A percentile compares a stretch with the other conserved stretches of the same genome.
Evolutionary conservation across 352 stramenopile genomes (phyloP).

Genomic region (Pythium biforme): DNA sequence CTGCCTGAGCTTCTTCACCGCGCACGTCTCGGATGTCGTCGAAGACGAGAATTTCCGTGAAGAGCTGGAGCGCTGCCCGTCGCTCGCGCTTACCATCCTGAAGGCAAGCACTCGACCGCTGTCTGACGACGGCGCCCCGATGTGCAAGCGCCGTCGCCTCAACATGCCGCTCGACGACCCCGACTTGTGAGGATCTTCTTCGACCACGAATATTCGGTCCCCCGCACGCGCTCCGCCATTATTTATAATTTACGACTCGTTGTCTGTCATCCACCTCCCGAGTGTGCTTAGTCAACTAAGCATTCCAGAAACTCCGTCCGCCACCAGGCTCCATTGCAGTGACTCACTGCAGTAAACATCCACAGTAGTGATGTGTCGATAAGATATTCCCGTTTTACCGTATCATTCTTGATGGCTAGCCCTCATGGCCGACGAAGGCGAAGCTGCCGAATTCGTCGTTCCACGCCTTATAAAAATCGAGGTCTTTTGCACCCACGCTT

Average conservation of each 20-base stretch:
- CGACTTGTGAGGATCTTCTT: constrained; percentile 44
- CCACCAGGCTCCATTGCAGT: not conserved
- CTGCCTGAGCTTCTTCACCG: constrained; percentile 76
- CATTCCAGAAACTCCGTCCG: not conserved
- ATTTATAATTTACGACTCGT: constrained; percentile 19
- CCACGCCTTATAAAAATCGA: constrained; percentile 92
- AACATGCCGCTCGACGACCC: constrained; percentile 82
- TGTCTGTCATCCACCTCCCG: not conserved
- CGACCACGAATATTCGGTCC: not conserved
- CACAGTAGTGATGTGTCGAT: constrained; percentile 5
- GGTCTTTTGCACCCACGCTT: constrained; percentile 93
- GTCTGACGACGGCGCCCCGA: constrained; percentile 36
- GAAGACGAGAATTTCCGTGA: constrained; percentile 82
- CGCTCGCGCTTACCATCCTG: constrained; percentile 77
- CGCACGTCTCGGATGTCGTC: constrained; percentile 75
- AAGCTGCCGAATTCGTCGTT: constrained; percentile 94
- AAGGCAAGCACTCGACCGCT: constrained; percentile 46
- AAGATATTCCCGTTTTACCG: constrained; percentile 1
- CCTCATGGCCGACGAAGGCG: constrained; percentile 70
- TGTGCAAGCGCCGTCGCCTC: constrained; percentile 67
- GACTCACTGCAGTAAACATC: not conserved
- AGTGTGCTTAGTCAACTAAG: constrained; percentile 1
- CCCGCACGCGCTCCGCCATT: not conserved
- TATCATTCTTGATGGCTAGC: constrained; percentile 11
- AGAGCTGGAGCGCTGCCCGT: constrained; percentile 76